A percentile compares a stretch with the other conserved stretches of the same genome.
phyloP scores from a whole-genome alignment of 2,329 filamentous ascomycete species.

The Colletotrichum cereale region DNA sequence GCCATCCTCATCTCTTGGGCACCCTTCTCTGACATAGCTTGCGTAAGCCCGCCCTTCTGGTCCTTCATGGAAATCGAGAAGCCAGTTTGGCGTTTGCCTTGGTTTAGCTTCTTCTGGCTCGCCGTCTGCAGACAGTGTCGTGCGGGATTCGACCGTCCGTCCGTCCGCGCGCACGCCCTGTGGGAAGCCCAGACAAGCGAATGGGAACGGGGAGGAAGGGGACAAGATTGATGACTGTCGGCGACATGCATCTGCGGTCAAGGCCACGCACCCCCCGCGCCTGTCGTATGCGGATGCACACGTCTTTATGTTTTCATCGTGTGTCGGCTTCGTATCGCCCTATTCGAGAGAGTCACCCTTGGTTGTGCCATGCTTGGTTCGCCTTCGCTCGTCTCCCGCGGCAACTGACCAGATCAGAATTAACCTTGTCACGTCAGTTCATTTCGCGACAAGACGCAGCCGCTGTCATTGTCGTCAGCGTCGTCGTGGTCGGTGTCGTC shows the following conservation, averaged over 20 bases:
- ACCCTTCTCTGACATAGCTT: neutral
- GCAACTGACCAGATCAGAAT: neutral
- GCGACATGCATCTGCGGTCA: slow-evolving; percentile 30
- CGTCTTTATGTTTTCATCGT: neutral
- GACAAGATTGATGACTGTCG: slow-evolving; percentile 22
- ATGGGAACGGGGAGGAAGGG: neutral
- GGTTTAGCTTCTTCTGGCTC: slow-evolving; percentile 17
- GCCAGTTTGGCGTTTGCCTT: neutral
- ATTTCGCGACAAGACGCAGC: neutral
- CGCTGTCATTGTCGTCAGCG: neutral
- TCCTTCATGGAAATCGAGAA: neutral
- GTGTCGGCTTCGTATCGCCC: slow-evolving; percentile 27
- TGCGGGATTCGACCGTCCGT: slow-evolving; percentile 28
- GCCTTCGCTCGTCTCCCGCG: slow-evolving; percentile 20
- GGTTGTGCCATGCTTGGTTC: slow-evolving; percentile 19
- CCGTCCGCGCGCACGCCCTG: slow-evolving; percentile 1
- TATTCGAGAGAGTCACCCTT: neutral
- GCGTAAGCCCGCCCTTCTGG: slow-evolving; percentile 5
- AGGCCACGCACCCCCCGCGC: slow-evolving; percentile 27
- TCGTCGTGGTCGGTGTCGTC: neutral
- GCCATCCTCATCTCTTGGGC: slow-evolving; percentile 4
- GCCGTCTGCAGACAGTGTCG: slow-evolving; percentile 26
- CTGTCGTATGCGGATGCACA: slow-evolving; percentile 16
- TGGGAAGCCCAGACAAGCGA: neutral
- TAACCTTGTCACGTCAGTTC: neutral